Evolutionary conservation across 139 green algal genomes (phyloP).

Genomic region (Closterium sp.): DNA sequence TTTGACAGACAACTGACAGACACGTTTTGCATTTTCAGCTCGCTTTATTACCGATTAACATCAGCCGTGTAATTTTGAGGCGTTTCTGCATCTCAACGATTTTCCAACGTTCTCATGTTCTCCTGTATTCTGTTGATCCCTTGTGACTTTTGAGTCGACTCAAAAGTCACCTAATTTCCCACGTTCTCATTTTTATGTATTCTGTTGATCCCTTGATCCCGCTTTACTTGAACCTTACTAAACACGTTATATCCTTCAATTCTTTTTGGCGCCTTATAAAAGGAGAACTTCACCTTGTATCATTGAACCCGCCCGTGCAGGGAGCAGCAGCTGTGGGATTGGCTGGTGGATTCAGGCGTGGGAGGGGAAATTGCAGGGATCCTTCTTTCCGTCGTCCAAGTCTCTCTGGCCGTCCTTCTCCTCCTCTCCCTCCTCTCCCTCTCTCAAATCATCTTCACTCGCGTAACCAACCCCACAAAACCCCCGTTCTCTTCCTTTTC

Average conservation of each 20-base stretch:
- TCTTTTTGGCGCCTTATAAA: too few species aligned
- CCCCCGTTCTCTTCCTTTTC: not conserved
- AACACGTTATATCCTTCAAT: too few species aligned
- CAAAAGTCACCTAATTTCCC: too few species aligned
- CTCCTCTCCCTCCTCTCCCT: not conserved
- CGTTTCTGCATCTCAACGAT: not conserved
- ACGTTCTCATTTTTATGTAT: too few species aligned
- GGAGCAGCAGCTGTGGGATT: not conserved
- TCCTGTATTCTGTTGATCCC: not conserved
- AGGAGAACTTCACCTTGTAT: too few species aligned
- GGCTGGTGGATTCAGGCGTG: not conserved
- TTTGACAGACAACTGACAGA: too few species aligned
- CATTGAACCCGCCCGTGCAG: not conserved
- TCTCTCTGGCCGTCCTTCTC: not conserved
- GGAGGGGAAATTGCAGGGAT: not conserved
- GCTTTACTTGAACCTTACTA: too few species aligned
- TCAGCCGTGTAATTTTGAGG: not conserved
- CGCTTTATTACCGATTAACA: too few species aligned
- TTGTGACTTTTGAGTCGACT: too few species aligned
- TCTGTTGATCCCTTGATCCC: too few species aligned
- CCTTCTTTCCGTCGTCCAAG: not conserved
- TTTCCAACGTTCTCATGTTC: not conserved
- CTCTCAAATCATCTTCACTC: not conserved
- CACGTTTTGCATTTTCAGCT: not conserved
- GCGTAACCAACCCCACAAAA: not conserved